Evolutionary conservation across 2,329 filamentous ascomycete species (phyloP), one percentile per base, ranked within the genome.

Genomic region (Calonectria montana): DNA sequence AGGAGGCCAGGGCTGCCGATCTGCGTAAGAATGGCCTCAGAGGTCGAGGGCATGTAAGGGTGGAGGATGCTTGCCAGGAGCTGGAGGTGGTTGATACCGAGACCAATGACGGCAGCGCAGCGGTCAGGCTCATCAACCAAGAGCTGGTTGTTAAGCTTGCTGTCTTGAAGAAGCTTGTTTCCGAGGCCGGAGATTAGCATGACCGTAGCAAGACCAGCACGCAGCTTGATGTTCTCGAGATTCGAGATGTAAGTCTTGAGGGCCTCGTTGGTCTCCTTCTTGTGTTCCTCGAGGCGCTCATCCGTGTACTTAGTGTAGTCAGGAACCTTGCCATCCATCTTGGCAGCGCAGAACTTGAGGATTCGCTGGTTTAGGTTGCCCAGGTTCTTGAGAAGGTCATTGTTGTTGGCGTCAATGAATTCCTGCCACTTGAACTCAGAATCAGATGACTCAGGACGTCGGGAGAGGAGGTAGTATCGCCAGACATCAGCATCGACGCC

Each of bases 401-500:
- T 95, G 87, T 98, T 98, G 88, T 98, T 98, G 77, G 90, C 88
- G 41, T 91, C 89, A 73, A 97, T 93, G 84, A 98, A 97, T 55
- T 92, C 89, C 70, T 88, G 90, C 95, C 95, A 98, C 82, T 96
- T 93, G 82, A 98, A 98, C 80, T 98, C 94, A 0, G 94, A 93
- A 81, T 98, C 96, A 64, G 93, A 91, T 13, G 92, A 93, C 83
- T 98, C 96, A 0, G 96, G 96, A 69, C 96, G 91, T 82, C 94
- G 93, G 53, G 95, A 93, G 43, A 98, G 88, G 25, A 98, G 90
- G 85, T 97, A 98, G 84, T 96, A 98, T 76, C 96, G 89, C 94
- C 95, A 98, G n/a, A 98, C 94, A 74, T 96, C 94, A 0, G 95
- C 88, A 18, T 93, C 90, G 21, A 98, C 90, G 23, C 95, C 95